Evolutionary conservation across 441 rosid genomes (phyloP), one percentile per base, ranked within the genome.

Genomic region (Hura crepitans): DNA sequence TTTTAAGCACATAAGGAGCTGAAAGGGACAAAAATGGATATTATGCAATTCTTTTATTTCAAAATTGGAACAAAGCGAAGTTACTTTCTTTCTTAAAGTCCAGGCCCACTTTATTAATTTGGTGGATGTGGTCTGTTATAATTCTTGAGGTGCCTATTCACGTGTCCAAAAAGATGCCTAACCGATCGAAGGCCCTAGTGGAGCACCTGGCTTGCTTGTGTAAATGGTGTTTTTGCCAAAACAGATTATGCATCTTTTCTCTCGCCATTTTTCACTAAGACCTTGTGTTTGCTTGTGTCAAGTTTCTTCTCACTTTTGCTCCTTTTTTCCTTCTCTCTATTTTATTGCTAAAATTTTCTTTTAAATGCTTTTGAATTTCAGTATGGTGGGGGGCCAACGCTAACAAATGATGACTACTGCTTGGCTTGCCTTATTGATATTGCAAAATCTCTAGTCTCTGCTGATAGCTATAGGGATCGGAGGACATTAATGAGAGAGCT

Each of bases 401-500:
- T 95, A 67, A 79, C 85, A 75, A 88, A 87, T 72, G 80, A 68
- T 63, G 98, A 95, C 79, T 85, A 82, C 80, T 92, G 99, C 80
- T 74, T 76, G 79, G 83, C 78, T 66, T 95, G 99, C 84, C 95
- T 95, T 80, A 65, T 85, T 59, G 93, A 87, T 82, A 86, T 83
- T 61, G 98, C 98, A 25, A 82, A 76, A 62, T 78, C 83, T 49
- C 76, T 90, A 72, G 95, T 93, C 66, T 88, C 75, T 76, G 93
- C 89, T 68, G 98, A 92, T 77, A 91, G 97, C 87, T 95, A 95
- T 68, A 84, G 96, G 83, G 97, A 91, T 81, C 89, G 88, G 78
- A 86, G 98, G 85, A 82, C 83, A 78, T 70, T 79, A 69, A 85
- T 92, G 96, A 95, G 86, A 82, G 89, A 72, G 74, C 77, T 91